Evolutionary conservation across 2,329 filamentous ascomycete species (phyloP).

Genomic region (Penicillium sclerotigenum): DNA sequence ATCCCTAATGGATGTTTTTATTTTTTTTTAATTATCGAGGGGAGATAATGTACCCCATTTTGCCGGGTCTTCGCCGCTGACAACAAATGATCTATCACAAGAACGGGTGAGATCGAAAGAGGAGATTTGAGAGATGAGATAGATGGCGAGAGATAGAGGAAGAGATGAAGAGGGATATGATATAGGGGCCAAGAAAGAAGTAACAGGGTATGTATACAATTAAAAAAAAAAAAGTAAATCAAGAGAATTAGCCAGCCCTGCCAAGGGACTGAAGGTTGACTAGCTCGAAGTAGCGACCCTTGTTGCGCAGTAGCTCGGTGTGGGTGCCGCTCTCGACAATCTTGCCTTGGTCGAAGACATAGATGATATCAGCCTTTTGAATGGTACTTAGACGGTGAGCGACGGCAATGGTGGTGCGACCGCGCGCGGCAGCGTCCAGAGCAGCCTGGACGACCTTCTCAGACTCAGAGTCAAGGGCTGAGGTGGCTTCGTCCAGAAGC

Average conservation of each 20-base stretch:
- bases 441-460: conserved; percentile 62
- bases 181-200: neutral
- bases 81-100: neutral
- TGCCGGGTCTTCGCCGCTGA: neutral
- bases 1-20: neutral
- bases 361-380: conserved; percentile 90
- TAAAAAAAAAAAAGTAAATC: neutral
- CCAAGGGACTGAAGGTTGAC: conserved; percentile 77
- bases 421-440: conserved; percentile 77
- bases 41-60: neutral
- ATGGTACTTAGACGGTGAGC: conserved; percentile 91
- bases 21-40: neutral
- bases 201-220: neutral
- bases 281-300: conserved; percentile 72
- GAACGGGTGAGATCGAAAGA: neutral
- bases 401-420: conserved; percentile 87
- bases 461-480: conserved; percentile 50
- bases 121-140: neutral
- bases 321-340: conserved; percentile 86
- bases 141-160: neutral
- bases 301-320: conserved; percentile 64
- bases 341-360: conserved; percentile 88
- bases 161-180: neutral
- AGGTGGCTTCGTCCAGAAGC: conserved; percentile 73
- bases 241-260: conserved; percentile 44